Base-by-base conservation (phyloP, 208 protist species). In the Wallacemonas sp. region DNA sequence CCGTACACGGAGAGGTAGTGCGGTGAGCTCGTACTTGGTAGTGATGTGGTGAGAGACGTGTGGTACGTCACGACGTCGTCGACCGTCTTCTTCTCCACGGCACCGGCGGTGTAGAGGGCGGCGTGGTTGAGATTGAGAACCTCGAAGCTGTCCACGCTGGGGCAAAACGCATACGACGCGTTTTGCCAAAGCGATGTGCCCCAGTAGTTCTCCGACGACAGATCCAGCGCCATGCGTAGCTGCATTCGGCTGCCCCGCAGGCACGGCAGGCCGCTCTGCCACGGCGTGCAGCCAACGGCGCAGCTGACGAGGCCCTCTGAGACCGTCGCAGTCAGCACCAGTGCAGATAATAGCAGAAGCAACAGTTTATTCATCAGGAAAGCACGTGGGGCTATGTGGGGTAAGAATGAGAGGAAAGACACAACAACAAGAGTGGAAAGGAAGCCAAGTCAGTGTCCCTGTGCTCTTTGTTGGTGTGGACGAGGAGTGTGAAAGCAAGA, bases 1-100 rank as follows among this genome's bases (percentile, higher is more conserved):
- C 90, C 90, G 63, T 79, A 93, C 29, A 84, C 80, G 41, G 79
- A 89, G 12, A 95, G 68, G 57, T 91, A 93, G 30, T 75, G 52
- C 1, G 15, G n/a, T 8, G 22, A 37, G 42, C 69, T 63, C 3
- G 38, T 19, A 6, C 17, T 5, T 8, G 30, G 9, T 8, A 57
- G 22, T 15, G 50, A 57, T 8, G 3, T 64, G 26, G 39, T 69
- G 30, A 65, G 45, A 58, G 12, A 57, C 21, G 41, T 67, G 37
- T 61, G 41, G 44, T 65, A 24, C 24, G 24, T 58, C 30, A 26
- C 37, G 21, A 13, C 24, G 5, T 62, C 36, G 5, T 62, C 48
- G 26, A 71, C 29, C 2, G 19, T 53, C 10, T 53, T 63, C 19
- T 12, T 29, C 54, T 65, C 36, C 10, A 34, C 48, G 21, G 29